A percentile compares a stretch with the other conserved stretches of the same genome.
Conservation (phyloP, 495 filamentous ascomycete species). For the Cladorrhinum samala region DNA sequence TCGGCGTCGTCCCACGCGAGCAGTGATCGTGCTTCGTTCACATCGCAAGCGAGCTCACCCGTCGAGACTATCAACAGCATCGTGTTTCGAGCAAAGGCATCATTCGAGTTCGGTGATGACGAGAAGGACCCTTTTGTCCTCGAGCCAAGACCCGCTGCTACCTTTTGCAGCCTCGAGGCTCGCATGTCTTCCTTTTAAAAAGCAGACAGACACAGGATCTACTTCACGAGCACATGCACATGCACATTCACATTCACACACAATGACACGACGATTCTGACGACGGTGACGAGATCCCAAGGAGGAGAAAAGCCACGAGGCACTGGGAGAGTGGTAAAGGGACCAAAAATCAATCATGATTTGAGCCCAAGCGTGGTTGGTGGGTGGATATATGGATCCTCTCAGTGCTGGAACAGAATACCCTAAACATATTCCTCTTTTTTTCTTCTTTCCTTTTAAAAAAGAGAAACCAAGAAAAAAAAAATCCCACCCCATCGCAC, state of each 20-base stretch:
- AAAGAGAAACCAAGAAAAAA: neutral
- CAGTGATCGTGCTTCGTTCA: conserved; percentile 34
- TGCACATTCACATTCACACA: neutral
- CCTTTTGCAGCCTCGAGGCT: conserved; percentile 51
- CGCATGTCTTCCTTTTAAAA: conserved; percentile 38
- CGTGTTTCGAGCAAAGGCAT: conserved; percentile 41
- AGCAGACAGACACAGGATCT: neutral
- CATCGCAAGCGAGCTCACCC: conserved; percentile 35
- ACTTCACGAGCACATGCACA: neutral
- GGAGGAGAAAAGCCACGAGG: neutral
- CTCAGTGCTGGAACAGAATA: neutral
- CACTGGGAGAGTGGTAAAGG: conserved; percentile 3
- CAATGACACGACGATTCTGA: neutral
- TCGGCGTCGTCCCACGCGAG: conserved; percentile 35
- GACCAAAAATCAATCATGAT: neutral
- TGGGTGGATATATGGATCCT: conserved; percentile 1
- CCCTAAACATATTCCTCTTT: neutral
- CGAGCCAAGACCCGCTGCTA: conserved; percentile 48
- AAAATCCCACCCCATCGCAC: too few species aligned
- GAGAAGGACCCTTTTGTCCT: conserved; percentile 46
- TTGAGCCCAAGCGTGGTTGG: neutral
- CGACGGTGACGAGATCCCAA: neutral
- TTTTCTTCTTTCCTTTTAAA: neutral
- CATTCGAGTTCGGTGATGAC: conserved; percentile 43
- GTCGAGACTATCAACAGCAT: conserved; percentile 47